These are phyloP conservation scores for Coemansia sp. DNA, from an alignment of 192 early-diverging fungal genomes.

Conservation along the genomic window DNA sequence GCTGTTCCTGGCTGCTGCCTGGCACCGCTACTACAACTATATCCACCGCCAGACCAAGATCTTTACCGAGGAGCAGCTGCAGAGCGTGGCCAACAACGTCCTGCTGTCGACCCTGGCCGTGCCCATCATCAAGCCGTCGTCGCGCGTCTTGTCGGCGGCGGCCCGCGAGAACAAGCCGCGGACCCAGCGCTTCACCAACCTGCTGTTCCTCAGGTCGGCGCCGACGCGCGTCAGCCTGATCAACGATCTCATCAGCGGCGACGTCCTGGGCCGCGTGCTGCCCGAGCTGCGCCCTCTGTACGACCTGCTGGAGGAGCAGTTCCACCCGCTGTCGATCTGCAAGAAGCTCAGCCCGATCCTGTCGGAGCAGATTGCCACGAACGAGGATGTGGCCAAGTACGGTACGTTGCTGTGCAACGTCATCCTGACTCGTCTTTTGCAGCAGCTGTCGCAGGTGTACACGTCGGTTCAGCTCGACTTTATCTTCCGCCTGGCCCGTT, in stretches of 20 bases:
- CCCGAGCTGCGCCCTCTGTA: conserved; percentile 90
- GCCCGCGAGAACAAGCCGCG: conserved; percentile 75
- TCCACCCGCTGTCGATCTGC: conserved; percentile 98
- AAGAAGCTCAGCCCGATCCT: conserved; percentile 93
- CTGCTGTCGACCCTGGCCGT: conserved; percentile 92
- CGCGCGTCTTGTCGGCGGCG: conserved; percentile 62
- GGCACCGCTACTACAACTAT: conserved; percentile 83
- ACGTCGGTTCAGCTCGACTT: conserved; percentile 93
- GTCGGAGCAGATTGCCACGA: conserved; percentile 54
- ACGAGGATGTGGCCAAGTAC: conserved; percentile 80
- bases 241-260: conserved; percentile 83
- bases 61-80: conserved; percentile 79
- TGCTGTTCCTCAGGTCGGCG: conserved; percentile 76
- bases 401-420: conserved; percentile 92
- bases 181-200: conserved; percentile 71
- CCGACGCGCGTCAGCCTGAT: conserved; percentile 88
- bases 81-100: conserved; percentile 84
- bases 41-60: conserved; percentile 74
- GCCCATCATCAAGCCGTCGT: conserved; percentile 87
- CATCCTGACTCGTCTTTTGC: conserved; percentile 93
- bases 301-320: conserved; percentile 95
- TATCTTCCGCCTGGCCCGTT: conserved; percentile 80
- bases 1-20: conserved; percentile 96
- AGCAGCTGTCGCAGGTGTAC: conserved; percentile 98
- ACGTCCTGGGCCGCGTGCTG: conserved; percentile 76